Conservation (phyloP, 257 asterid species). For the Capsicum pubescens region DNA sequence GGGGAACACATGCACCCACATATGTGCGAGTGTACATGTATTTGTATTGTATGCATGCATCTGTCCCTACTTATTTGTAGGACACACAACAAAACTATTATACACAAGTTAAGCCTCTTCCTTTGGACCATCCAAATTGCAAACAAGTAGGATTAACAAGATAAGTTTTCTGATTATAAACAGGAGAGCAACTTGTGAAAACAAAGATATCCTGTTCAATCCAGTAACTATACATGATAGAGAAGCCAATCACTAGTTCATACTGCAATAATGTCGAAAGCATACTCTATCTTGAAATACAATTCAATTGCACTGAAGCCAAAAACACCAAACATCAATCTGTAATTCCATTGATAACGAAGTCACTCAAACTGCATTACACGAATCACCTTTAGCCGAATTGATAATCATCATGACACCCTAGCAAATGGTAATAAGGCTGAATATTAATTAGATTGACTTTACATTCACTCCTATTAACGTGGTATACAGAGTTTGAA, state of each 20-base stretch:
- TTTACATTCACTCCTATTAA: slow-evolving; percentile 4
- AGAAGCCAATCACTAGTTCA: not conserved
- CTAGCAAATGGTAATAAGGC: not conserved
- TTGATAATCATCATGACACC: not conserved
- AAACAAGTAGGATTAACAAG: not conserved
- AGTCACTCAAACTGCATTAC: not conserved
- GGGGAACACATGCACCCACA: slow-evolving; percentile 8
- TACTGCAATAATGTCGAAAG: not conserved
- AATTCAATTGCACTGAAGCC: not conserved
- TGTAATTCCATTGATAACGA: not conserved
- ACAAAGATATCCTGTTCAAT: not conserved
- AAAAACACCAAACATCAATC: not conserved
- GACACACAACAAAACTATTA: not conserved
- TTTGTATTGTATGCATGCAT: not conserved
- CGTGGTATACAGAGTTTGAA: not conserved
- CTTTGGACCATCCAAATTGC: slow-evolving; percentile 12
- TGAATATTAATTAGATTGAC: not conserved
- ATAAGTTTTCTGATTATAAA: not conserved
- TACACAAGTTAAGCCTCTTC: not conserved
- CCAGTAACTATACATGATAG: not conserved
- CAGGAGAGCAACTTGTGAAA: not conserved
- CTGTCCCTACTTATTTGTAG: not conserved
- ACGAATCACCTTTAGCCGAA: not conserved
- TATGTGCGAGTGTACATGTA: not conserved
- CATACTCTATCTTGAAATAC: not conserved